Conservation (phyloP, 257 asterid genomes). For the Primulina tabacum region DNA sequence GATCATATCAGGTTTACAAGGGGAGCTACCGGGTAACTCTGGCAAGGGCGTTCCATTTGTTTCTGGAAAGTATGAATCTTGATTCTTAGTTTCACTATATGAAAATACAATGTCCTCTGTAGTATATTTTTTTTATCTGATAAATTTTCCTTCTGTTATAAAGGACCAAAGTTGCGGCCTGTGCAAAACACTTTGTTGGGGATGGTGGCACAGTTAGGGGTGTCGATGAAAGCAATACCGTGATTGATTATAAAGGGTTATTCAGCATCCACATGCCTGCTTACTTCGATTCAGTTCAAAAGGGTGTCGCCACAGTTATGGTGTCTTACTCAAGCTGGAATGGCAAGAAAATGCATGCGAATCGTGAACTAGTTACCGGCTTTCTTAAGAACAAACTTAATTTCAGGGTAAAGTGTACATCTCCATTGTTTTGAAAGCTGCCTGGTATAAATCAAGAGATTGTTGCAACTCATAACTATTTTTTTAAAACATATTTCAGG, state of each 20-base stretch:
- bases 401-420: constrained; percentile 42
- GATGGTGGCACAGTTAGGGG: constrained; percentile 75
- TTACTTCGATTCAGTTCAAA: constrained; percentile 49
- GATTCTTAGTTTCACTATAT: neutral
- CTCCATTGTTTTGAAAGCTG: neutral
- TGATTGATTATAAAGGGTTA: constrained; percentile 39
- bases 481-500: constrained; percentile 33
- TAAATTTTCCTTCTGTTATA: constrained; percentile 1
- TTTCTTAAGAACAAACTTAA: constrained; percentile 61
- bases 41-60: constrained; percentile 13
- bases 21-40: constrained; percentile 58
- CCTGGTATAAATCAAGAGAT: neutral
- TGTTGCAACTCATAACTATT: neutral
- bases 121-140: neutral
- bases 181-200: constrained; percentile 73
- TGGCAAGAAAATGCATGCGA: constrained; percentile 68
- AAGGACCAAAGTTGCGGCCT: constrained; percentile 71
- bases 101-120: neutral
- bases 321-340: constrained; percentile 76
- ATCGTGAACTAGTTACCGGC: constrained; percentile 54
- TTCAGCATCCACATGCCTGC: constrained; percentile 70
- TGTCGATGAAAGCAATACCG: constrained; percentile 56
- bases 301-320: constrained; percentile 74
- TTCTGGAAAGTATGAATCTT: constrained; percentile 14
- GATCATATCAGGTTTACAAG: constrained; percentile 90